Conservation (phyloP, 768 basidiomycete genomes). For the Imleria badia region DNA sequence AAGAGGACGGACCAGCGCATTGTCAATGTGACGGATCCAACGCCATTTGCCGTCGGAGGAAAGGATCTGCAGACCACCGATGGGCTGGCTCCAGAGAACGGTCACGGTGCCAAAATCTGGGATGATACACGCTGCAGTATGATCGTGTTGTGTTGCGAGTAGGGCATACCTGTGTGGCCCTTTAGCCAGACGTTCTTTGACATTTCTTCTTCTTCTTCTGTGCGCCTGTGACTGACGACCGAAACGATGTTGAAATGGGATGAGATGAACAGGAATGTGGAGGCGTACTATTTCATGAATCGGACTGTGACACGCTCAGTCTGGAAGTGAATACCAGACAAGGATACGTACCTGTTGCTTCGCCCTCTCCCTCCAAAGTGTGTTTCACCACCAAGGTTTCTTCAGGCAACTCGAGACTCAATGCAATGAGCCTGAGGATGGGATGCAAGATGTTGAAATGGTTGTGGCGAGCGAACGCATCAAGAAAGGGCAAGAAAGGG, state of each 20-base stretch:
- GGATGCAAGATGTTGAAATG: slow-evolving; percentile 51
- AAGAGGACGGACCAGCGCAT: slow-evolving; percentile 44
- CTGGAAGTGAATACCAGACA: neutral
- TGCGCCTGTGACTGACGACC: slow-evolving; percentile 45
- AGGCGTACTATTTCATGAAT: slow-evolving; percentile 62
- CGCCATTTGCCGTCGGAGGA: slow-evolving; percentile 52
- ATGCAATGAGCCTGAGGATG: slow-evolving; percentile 47
- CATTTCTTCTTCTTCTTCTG: slow-evolving; percentile 46
- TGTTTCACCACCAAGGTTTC: slow-evolving; percentile 52
- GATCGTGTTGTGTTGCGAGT: neutral
- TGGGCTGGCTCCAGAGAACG: slow-evolving; percentile 59
- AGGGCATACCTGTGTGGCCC: slow-evolving; percentile 49
- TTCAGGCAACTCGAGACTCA: slow-evolving; percentile 53
- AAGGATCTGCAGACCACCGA: slow-evolving; percentile 56
- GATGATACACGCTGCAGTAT: slow-evolving; percentile 37
- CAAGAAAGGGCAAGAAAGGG: slow-evolving; percentile 52
- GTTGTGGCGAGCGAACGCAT: slow-evolving; percentile 48
- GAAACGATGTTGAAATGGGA: neutral
- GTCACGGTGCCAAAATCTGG: slow-evolving; percentile 56
- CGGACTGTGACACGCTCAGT: slow-evolving; percentile 38
- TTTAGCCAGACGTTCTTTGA: slow-evolving; percentile 59
- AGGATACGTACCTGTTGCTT: slow-evolving; percentile 36
- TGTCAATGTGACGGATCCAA: slow-evolving; percentile 57
- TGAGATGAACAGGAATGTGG: neutral
- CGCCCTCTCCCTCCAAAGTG: slow-evolving; percentile 37